Percentiles rank a stretch among this genome's conserved stretches.
Conservation (phyloP, 768 basidiomycete genomes). For the Baorangia bicolor region DNA sequence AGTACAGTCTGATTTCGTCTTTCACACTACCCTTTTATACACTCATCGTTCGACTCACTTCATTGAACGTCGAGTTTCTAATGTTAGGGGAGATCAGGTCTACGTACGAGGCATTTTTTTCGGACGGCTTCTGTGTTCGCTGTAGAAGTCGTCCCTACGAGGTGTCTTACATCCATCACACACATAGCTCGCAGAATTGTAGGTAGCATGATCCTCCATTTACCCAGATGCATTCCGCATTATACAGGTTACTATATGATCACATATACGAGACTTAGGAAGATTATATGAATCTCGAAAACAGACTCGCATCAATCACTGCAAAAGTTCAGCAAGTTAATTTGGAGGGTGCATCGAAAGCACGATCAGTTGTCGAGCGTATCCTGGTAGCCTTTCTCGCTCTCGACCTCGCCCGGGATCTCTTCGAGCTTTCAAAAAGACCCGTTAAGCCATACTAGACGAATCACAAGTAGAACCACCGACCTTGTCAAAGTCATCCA, state of each 20-base stretch:
- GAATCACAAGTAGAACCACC: conserved; percentile 16
- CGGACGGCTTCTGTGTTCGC: conserved; percentile 42
- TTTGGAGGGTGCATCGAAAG: background rate
- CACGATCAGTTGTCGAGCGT: conserved; percentile 22
- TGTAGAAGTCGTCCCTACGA: conserved; percentile 57
- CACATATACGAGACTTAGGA: background rate
- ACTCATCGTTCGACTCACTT: conserved; percentile 43
- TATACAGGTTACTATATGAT: conserved; percentile 7
- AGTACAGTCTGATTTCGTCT: background rate
- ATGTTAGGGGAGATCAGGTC: conserved; percentile 45
- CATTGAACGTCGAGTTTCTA: conserved; percentile 53
- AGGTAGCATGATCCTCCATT: background rate
- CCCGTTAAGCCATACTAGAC: background rate
- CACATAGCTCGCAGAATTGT: background rate
- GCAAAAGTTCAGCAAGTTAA: too few species aligned
- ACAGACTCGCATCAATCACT: background rate
- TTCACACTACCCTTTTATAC: conserved; percentile 41
- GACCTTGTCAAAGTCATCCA: conserved; percentile 80
- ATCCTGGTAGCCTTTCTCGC: conserved; percentile 57
- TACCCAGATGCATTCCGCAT: conserved; percentile 2
- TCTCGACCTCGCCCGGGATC: conserved; percentile 64
- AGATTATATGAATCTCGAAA: background rate
- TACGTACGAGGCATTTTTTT: conserved; percentile 49
- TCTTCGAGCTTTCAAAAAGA: conserved; percentile 41
- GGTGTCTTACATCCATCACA: conserved; percentile 47